Conservation (phyloP, 2,329 filamentous ascomycete genomes). For the Aspergillus persii region DNA sequence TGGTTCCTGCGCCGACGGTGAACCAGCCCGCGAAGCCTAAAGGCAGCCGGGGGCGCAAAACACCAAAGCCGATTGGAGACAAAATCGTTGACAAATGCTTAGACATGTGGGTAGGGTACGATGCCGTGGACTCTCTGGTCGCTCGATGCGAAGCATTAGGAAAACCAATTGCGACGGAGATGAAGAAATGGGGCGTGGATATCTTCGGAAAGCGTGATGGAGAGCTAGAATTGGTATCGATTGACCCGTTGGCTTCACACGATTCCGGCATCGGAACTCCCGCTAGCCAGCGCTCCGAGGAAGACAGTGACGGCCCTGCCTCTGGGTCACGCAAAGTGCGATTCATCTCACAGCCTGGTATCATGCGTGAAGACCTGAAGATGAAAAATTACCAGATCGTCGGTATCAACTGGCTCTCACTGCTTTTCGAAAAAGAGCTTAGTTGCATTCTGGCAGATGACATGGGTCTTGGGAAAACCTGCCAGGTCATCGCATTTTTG, state of each 20-base stretch:
- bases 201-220: constrained; percentile 62
- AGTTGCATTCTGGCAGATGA: constrained; percentile 95
- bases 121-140: constrained; percentile 80
- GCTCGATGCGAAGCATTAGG: constrained; percentile 71
- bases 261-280: constrained; percentile 70
- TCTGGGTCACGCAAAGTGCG: constrained; percentile 36
- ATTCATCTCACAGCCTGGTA: constrained; percentile 66
- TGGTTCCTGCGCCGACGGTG: constrained; percentile 54
- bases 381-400: constrained; percentile 95
- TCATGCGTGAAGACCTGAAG: constrained; percentile 71
- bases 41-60: constrained; percentile 50
- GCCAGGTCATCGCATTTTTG: constrained; percentile 90
- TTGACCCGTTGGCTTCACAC: constrained; percentile 49
- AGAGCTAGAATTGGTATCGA: constrained; percentile 59
- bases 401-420: constrained; percentile 88
- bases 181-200: constrained; percentile 67
- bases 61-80: constrained; percentile 60
- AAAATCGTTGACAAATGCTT: constrained; percentile 65
- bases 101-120: constrained; percentile 75
- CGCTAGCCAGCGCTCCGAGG: constrained; percentile 43
- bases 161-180: constrained; percentile 61
- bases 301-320: constrained; percentile 46
- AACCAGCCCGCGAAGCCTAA: constrained; percentile 43
- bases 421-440: constrained; percentile 75
- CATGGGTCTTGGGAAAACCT: constrained; percentile 95